Percentiles rank a stretch among this genome's conserved stretches.
Evolutionary conservation across 768 basidiomycete species (phyloP).

Genomic region (Tricholoma sp.): DNA sequence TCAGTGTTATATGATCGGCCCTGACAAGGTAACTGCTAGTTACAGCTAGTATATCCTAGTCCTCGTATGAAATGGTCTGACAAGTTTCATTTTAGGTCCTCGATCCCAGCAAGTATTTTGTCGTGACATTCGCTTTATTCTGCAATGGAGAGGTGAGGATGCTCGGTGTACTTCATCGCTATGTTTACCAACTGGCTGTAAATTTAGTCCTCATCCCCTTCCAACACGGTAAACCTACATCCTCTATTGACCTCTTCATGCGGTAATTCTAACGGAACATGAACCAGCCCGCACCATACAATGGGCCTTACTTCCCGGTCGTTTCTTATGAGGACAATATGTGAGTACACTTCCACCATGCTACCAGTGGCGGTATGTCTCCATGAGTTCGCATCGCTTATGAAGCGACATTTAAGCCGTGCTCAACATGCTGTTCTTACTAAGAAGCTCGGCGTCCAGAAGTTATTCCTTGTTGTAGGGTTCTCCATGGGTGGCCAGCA

Average conservation of each 20-base stretch:
- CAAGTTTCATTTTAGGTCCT: constrained; percentile 28
- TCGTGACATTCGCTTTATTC: constrained; percentile 54
- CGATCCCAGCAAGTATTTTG: constrained; percentile 46
- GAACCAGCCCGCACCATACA: constrained; percentile 45
- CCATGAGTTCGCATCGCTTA: background rate
- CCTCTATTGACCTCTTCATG: background rate
- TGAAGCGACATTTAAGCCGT: constrained; percentile 26
- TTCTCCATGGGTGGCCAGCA: constrained; percentile 61
- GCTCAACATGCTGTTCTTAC: constrained; percentile 53
- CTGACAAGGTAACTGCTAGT: constrained; percentile 51
- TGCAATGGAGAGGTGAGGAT: constrained; percentile 50
- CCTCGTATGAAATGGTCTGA: background rate
- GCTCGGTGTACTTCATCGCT: background rate
- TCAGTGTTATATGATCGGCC: constrained; percentile 43
- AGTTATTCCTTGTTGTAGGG: constrained; percentile 43
- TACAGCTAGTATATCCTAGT: background rate
- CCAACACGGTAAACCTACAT: constrained; percentile 41
- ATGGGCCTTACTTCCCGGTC: constrained; percentile 54
- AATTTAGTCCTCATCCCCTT: constrained; percentile 55
- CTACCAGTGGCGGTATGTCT: background rate
- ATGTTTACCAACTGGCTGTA: background rate
- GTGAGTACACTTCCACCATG: constrained; percentile 21
- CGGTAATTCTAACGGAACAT: background rate
- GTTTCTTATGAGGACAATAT: constrained; percentile 60
- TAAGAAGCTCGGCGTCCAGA: constrained; percentile 37